phyloP scores from a whole-genome alignment of 1,284 basidiomycete species.

The Papiliotrema flavescens region DNA sequence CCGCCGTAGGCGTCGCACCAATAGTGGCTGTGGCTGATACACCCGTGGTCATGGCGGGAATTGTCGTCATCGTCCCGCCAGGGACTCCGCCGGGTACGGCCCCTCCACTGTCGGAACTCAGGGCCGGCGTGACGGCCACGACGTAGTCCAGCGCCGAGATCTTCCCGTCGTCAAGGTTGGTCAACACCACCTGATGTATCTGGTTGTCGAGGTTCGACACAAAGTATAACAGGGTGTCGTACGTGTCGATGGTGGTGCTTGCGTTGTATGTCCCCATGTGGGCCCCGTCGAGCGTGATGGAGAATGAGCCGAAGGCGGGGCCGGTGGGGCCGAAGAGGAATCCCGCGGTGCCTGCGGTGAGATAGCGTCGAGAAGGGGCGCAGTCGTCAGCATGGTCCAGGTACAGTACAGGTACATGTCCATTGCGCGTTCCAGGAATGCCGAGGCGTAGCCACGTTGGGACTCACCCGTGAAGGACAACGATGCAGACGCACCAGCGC shows the following conservation, averaged over 20 bases:
- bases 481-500: slow-evolving; percentile 15
- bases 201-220: slow-evolving; percentile 10
- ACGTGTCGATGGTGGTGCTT: slow-evolving; percentile 20
- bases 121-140: slow-evolving; percentile 12
- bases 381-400: too few species aligned
- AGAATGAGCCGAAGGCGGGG: slow-evolving; percentile 23
- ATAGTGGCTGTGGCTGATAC: neutral
- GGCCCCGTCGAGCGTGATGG: slow-evolving; percentile 16
- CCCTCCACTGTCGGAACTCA: neutral
- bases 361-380: too few species aligned
- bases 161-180: slow-evolving; percentile 22
- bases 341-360: slow-evolving; percentile 20
- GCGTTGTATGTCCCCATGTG: slow-evolving; percentile 21
- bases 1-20: neutral
- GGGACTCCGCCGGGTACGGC: neutral
- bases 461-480: slow-evolving; percentile 24
- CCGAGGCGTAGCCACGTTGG: neutral
- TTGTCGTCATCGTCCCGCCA: neutral
- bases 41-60: neutral
- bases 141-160: slow-evolving; percentile 31
- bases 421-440: too few species aligned
- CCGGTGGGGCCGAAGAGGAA: slow-evolving; percentile 37
- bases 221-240: slow-evolving; percentile 27
- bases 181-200: slow-evolving; percentile 18
- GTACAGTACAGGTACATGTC: too few species aligned